Conservation (phyloP, 805 yeast species). For the Candida mattraensis region DNA sequence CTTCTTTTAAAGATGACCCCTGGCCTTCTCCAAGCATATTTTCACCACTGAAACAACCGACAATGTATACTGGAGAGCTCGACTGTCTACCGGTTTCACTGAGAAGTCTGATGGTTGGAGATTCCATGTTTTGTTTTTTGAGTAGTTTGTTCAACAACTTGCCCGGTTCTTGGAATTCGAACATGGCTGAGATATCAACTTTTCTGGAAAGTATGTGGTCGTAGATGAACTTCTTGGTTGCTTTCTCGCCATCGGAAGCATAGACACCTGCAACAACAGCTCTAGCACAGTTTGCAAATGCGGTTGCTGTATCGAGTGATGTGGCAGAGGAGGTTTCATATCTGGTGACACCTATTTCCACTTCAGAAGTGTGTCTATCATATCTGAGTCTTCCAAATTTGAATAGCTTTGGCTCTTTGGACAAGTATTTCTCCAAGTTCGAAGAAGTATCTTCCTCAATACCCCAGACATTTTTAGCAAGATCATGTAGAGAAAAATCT, state of each 20-base stretch:
- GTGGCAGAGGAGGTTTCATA: conserved; percentile 34
- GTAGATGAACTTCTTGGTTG: conserved; percentile 66
- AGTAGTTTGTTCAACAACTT: conserved; percentile 78
- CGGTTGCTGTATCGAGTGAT: conserved; percentile 32
- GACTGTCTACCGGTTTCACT: conserved; percentile 94
- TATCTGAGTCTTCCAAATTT: conserved; percentile 70
- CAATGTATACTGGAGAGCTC: conserved; percentile 80
- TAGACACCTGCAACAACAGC: conserved; percentile 82
- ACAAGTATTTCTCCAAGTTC: conserved; percentile 62
- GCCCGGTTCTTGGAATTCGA: conserved; percentile 82
- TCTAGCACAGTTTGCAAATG: conserved; percentile 72
- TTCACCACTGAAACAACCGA: conserved; percentile 85
- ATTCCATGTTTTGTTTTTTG: conserved; percentile 67
- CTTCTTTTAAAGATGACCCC: conserved; percentile 87
- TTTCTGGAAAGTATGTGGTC: conserved; percentile 82
- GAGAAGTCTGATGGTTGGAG: conserved; percentile 77
- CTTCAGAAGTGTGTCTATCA: conserved; percentile 41
- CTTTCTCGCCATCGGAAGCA: conserved; percentile 65
- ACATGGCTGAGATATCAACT: conserved; percentile 69
- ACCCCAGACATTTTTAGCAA: conserved; percentile 82
- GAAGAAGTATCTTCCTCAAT: conserved; percentile 71
- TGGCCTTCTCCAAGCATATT: conserved; percentile 90
- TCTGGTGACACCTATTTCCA: conserved; percentile 49
- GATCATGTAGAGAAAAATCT: conserved; percentile 56
- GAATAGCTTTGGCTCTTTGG: conserved; percentile 66